Evolutionary conservation across 2,329 filamentous ascomycete species (phyloP).

Genomic region (Penicillium sp.): DNA sequence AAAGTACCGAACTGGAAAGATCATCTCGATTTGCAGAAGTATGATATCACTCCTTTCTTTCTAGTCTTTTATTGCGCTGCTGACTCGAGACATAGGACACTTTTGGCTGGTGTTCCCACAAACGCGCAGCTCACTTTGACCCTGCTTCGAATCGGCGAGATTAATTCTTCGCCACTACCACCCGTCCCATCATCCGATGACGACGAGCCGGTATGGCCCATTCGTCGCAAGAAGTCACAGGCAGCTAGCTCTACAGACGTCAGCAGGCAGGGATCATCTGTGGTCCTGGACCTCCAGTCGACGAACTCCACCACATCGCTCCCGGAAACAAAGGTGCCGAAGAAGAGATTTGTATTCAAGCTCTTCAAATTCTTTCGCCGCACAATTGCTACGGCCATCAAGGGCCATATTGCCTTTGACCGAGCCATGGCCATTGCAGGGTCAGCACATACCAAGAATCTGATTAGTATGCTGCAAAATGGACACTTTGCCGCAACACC

Average conservation of each 20-base stretch:
- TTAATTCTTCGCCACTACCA: constrained; percentile 75
- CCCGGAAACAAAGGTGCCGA: constrained; percentile 17
- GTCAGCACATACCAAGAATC: constrained; percentile 64
- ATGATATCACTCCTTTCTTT: neutral
- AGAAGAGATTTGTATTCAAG: constrained; percentile 48
- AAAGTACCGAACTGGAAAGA: constrained; percentile 71
- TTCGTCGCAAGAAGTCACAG: constrained; percentile 49
- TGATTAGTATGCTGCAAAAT: constrained; percentile 67
- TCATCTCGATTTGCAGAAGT: constrained; percentile 69
- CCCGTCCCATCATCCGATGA: constrained; percentile 52
- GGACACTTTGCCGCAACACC: constrained; percentile 43
- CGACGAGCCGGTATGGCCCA: constrained; percentile 32
- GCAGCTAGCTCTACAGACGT: constrained; percentile 49
- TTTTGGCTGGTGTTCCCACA: constrained; percentile 79
- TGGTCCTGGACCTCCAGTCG: neutral
- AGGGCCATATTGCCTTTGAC: constrained; percentile 70
- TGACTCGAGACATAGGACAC: constrained; percentile 47
- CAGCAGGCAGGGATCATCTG: constrained; percentile 47
- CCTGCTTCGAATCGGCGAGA: constrained; percentile 76
- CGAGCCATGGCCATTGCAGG: constrained; percentile 66
- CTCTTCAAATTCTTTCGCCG: constrained; percentile 66
- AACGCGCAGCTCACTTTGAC: constrained; percentile 83
- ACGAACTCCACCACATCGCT: constrained; percentile 1
- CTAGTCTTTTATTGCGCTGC: neutral
- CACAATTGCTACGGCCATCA: constrained; percentile 68